Evolutionary conservation across 108 stramenopile species (phyloP), one percentile per base, ranked within the genome.

Genomic region (Pseudonitzschia multistriata): DNA sequence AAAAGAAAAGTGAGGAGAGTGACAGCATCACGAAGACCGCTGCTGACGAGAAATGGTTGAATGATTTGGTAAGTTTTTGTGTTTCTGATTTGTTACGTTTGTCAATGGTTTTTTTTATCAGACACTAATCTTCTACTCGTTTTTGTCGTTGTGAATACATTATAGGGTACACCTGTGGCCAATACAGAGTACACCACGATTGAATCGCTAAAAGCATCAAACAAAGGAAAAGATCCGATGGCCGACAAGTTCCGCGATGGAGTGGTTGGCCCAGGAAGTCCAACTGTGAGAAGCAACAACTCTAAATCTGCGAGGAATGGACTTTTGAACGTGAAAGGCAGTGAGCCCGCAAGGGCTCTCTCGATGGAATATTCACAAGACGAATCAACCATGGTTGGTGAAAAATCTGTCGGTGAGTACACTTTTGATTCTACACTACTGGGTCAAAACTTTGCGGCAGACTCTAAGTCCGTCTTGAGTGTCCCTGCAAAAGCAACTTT

Each of bases 321-420:
- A 5, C 3, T 65, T 19, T 28, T 49, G 48, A 65, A 65, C 13
- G 17, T 17, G 34, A 65, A 52, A 24, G 24, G 50, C 8, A 25
- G 19, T 24, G 50, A 47, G 11, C 62, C 36, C 25, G n/a, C 10
- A 13, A 22, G 11, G 21, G 21, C 64, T 19, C 70, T 84, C 15
- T 85, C 84, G 19, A 60, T 90, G 63, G 85, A 83, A 22, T 90
- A 90, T 62, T 88, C 86, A 10, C 33, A 86, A 11, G 86, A 59
- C 31, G 57, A 89, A 68, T 86, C 85, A 68, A 77, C 77, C 27
- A 40, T 72, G 54, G 68, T 70, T 31, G 84, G 50, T 24, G 42
- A 68, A 27, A 80, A 81, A 25, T 66, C 62, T 4, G 39, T 74
- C 21, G 73, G 73, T 53, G 59, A 66, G 17, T 45, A 64, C 5